Conservation (phyloP, 331 rosid species). For the Rosa hybrid region DNA sequence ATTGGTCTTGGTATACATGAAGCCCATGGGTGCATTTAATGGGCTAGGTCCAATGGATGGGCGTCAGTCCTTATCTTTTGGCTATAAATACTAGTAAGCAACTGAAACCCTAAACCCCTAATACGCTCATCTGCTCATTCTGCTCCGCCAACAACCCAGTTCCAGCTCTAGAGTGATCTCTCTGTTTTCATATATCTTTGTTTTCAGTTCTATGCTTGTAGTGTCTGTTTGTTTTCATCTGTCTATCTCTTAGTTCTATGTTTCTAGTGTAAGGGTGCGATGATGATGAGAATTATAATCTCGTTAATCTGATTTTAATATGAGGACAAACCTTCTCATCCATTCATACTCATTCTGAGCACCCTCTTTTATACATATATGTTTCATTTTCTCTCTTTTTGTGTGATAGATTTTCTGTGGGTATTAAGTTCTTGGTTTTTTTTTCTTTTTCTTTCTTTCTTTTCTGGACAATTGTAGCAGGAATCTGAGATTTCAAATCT, state of each 20-base stretch:
- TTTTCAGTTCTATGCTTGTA: background rate
- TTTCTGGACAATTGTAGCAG: background rate
- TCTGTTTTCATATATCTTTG: background rate
- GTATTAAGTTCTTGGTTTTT: background rate
- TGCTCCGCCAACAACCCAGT: background rate
- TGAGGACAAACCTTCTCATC: slow-evolving; percentile 35
- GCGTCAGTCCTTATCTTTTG: background rate
- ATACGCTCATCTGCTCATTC: background rate
- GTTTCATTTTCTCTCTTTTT: background rate
- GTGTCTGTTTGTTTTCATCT: background rate
- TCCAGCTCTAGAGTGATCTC: background rate
- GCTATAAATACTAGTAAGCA: background rate
- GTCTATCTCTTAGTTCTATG: background rate
- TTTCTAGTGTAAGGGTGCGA: slow-evolving; percentile 14
- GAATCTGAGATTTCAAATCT: background rate
- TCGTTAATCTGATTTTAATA: slow-evolving; percentile 40
- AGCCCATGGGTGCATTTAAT: background rate
- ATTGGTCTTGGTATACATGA: background rate
- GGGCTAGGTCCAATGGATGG: background rate
- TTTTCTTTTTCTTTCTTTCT: no score
- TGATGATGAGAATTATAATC: slow-evolving; percentile 44
- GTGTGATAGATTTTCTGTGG: background rate
- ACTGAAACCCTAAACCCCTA: background rate
- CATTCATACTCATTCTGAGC: slow-evolving; percentile 42
- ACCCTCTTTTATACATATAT: background rate